These are phyloP conservation scores for Penicillium pulvis DNA, from an alignment of 495 filamentous ascomycete species.

Conservation along the genomic window DNA sequence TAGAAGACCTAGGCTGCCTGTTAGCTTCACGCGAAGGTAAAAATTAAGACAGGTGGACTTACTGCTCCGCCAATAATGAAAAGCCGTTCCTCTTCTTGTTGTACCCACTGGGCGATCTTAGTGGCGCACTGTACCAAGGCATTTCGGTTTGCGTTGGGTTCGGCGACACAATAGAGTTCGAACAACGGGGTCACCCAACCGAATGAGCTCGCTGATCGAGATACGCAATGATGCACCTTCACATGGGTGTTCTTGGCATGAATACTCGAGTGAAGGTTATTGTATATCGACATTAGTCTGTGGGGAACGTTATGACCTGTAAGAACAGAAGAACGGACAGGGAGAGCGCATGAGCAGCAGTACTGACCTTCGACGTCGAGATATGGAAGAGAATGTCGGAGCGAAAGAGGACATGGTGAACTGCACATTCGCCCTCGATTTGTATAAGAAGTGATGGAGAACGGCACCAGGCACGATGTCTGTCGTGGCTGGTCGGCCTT, in stretches of 20 bases:
- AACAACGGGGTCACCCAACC: slow-evolving; percentile 90
- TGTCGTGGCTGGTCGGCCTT: slow-evolving; percentile 67
- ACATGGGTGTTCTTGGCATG: slow-evolving; percentile 82
- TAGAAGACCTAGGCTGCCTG: slow-evolving; percentile 29
- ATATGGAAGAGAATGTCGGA: slow-evolving; percentile 65
- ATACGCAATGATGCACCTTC: slow-evolving; percentile 80
- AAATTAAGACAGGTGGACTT: slow-evolving; percentile 21
- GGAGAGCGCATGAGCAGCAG: not conserved
- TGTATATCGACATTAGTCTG: slow-evolving; percentile 81
- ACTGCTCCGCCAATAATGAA: slow-evolving; percentile 96
- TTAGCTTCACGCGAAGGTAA: slow-evolving; percentile 1
- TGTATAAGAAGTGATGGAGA: slow-evolving; percentile 91
- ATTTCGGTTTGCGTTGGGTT: slow-evolving; percentile 71
- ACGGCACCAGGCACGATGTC: slow-evolving; percentile 80
- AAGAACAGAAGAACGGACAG: not conserved
- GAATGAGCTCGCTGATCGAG: slow-evolving; percentile 71
- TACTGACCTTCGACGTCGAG: slow-evolving; percentile 64
- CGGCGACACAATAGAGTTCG: slow-evolving; percentile 93
- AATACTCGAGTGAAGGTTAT: slow-evolving; percentile 76
- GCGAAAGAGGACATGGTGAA: slow-evolving; percentile 86
- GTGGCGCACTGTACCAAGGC: slow-evolving; percentile 84
- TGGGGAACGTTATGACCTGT: not conserved
- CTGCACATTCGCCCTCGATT: slow-evolving; percentile 89
- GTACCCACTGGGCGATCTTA: slow-evolving; percentile 84
- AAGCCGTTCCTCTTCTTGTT: slow-evolving; percentile 84